Percentiles rank a stretch among this genome's conserved stretches.
Evolutionary conservation across 2,329 filamentous ascomycete species (phyloP).

Genomic region (Penicillium fuscoglaucum): DNA sequence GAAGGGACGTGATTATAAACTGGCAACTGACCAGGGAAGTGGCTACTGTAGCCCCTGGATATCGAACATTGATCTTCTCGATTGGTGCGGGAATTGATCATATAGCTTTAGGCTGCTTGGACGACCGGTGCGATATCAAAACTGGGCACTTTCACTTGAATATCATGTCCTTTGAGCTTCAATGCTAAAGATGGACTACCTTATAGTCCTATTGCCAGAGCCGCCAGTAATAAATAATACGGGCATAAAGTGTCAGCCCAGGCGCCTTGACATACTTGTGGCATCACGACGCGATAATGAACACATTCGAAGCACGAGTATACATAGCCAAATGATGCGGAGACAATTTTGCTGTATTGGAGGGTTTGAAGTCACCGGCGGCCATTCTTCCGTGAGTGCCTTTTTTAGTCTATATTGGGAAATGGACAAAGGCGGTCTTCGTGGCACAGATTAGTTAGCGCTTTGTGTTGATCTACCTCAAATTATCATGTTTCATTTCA

Average conservation of each 20-base stretch:
- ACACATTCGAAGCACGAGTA: neutral
- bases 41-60: neutral
- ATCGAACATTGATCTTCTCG: too few relatives aligned
- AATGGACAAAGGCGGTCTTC: neutral
- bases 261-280: too few relatives aligned
- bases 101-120: neutral
- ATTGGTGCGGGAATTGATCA: neutral
- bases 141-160: neutral
- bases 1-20: neutral
- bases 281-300: neutral
- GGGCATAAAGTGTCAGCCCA: neutral
- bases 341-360: neutral
- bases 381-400: neutral
- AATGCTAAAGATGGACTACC: neutral
- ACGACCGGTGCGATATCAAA: neutral
- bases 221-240: neutral
- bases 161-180: neutral
- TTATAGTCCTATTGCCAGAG: neutral
- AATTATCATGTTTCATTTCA: neutral
- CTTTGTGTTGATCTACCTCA: neutral
- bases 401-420: neutral
- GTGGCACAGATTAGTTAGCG: neutral
- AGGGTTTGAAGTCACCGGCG: neutral
- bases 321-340: neutral
- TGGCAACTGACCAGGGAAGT: neutral